Conservation (phyloP, 805 yeast genomes). For the Saccharomyces mikatae region DNA sequence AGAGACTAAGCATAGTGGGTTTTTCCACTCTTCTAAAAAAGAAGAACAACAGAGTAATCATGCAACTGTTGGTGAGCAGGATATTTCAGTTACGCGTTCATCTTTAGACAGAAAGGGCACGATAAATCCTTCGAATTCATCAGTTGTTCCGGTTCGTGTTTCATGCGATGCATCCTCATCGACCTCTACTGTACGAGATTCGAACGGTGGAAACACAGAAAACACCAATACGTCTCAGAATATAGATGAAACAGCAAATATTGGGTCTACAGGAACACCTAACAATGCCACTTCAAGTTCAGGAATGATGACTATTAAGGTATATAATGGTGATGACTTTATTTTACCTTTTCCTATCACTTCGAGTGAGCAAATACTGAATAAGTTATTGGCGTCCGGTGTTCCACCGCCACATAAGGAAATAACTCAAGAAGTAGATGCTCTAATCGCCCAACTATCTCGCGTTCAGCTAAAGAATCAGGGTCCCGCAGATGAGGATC, state of each 20-base stretch:
- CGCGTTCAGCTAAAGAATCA: slow-evolving; percentile 21
- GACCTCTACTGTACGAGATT: slow-evolving; percentile 15
- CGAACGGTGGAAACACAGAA: slow-evolving; percentile 5
- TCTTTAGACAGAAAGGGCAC: slow-evolving; percentile 23
- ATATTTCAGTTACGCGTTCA: slow-evolving; percentile 2
- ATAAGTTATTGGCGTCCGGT: slow-evolving; percentile 59
- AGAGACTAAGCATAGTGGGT: slow-evolving; percentile 6
- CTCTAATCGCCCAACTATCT: slow-evolving; percentile 22
- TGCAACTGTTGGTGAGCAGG: neutral
- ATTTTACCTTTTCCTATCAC: slow-evolving; percentile 63
- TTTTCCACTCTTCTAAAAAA: slow-evolving; percentile 2
- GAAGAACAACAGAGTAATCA: neutral
- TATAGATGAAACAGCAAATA: neutral
- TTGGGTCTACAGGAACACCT: slow-evolving; percentile 3
- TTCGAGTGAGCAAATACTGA: slow-evolving; percentile 53
- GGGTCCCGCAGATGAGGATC: slow-evolving; percentile 30
- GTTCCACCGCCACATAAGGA: slow-evolving; percentile 20
- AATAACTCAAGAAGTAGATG: slow-evolving; percentile 16
- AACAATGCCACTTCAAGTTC: slow-evolving; percentile 16
- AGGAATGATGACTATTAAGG: slow-evolving; percentile 70
- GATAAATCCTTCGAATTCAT: slow-evolving; percentile 23
- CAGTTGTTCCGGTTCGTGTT: slow-evolving; percentile 20
- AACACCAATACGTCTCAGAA: neutral
- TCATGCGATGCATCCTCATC: slow-evolving; percentile 22
- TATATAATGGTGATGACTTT: slow-evolving; percentile 62